These are phyloP conservation scores for Lactarius akahatsu DNA, from an alignment of 768 basidiomycete species.

Conservation along the genomic window DNA sequence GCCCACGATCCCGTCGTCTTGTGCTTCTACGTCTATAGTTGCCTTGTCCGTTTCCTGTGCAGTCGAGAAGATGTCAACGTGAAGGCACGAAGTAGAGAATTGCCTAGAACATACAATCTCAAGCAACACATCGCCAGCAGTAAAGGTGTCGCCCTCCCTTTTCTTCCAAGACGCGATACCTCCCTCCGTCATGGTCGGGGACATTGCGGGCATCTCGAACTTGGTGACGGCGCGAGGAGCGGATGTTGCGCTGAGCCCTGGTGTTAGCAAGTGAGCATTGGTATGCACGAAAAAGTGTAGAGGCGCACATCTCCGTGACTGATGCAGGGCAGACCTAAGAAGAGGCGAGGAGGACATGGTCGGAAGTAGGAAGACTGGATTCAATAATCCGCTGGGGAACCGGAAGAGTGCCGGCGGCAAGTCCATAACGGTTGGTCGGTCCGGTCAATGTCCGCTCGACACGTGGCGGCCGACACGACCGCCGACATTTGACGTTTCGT, in stretches of 20 bases:
- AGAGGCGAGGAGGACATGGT: slow-evolving; percentile 17
- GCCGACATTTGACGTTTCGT: neutral
- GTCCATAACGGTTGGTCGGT: neutral
- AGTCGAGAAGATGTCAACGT: slow-evolving; percentile 4
- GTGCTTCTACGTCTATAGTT: slow-evolving; percentile 97
- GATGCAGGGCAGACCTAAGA: slow-evolving; percentile 12
- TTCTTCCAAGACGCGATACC: slow-evolving; percentile 91
- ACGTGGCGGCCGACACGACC: neutral
- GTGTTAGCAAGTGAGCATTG: neutral
- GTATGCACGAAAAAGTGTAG: neutral
- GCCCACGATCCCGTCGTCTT: slow-evolving; percentile 92
- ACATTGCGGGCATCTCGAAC: slow-evolving; percentile 95
- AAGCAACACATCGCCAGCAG: slow-evolving; percentile 79
- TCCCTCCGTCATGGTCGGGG: slow-evolving; percentile 95
- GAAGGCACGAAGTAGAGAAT: neutral
- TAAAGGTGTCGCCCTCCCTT: slow-evolving; percentile 76
- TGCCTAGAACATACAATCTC: slow-evolving; percentile 69
- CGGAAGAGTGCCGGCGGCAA: neutral
- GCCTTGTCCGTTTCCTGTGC: slow-evolving; percentile 92
- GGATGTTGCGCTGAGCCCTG: slow-evolving; percentile 56
- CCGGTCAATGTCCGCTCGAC: neutral
- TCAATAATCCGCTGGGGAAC: neutral
- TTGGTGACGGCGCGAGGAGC: slow-evolving; percentile 62
- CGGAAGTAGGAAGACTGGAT: neutral
- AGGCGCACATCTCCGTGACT: slow-evolving; percentile 15